A percentile compares a stretch with the other conserved stretches of the same genome.
phyloP scores from a whole-genome alignment of 768 basidiomycete genomes.

The Dendrothele bispora region DNA sequence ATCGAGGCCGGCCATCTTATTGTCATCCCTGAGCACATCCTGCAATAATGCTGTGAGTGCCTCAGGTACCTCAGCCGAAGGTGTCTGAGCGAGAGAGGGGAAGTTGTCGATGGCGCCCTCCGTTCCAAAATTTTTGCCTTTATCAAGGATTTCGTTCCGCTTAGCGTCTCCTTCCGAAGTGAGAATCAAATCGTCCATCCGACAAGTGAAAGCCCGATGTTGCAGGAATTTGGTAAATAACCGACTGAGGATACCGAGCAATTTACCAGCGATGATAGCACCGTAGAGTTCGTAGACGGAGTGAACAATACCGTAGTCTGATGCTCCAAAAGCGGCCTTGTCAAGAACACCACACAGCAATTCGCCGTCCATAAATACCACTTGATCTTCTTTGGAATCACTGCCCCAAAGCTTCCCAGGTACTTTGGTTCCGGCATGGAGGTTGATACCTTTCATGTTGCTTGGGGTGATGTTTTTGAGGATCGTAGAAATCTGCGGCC shows the following conservation, averaged over 20 bases:
- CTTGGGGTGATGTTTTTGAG: slow-evolving; percentile 88
- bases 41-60: slow-evolving; percentile 72
- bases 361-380: slow-evolving; percentile 91
- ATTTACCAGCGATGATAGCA: slow-evolving; percentile 81
- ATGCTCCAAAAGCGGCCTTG: slow-evolving; percentile 96
- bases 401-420: slow-evolving; percentile 83
- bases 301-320: slow-evolving; percentile 94
- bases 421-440: slow-evolving; percentile 86
- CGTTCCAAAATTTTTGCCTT: slow-evolving; percentile 73
- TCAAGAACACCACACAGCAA: slow-evolving; percentile 92
- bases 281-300: slow-evolving; percentile 97
- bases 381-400: slow-evolving; percentile 79
- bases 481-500: slow-evolving; percentile 83
- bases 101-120: slow-evolving; percentile 90
- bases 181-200: slow-evolving; percentile 96
- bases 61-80: slow-evolving; percentile 52
- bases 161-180: slow-evolving; percentile 77
- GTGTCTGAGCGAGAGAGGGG: slow-evolving; percentile 61
- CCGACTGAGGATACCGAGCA: slow-evolving; percentile 90
- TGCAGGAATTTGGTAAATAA: slow-evolving; percentile 97
- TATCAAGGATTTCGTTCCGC: slow-evolving; percentile 65
- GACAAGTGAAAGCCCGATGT: slow-evolving; percentile 95
- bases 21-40: slow-evolving; percentile 92
- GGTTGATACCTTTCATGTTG: slow-evolving; percentile 77
- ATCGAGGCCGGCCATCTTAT: slow-evolving; percentile 96